Conservation (phyloP, 371 early-diverging fungal species). For the Coemansia sp. region DNA sequence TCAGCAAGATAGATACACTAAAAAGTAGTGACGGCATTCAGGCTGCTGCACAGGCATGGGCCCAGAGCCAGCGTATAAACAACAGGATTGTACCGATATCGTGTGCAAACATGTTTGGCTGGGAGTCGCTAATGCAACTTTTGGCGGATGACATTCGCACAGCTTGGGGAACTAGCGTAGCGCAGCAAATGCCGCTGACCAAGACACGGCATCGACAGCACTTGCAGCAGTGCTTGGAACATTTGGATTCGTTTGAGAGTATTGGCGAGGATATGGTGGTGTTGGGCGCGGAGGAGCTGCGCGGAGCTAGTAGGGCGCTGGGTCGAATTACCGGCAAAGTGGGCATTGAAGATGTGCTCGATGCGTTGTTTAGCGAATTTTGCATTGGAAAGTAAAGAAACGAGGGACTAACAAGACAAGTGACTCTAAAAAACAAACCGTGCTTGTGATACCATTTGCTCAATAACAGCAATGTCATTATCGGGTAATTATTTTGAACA, state of each 20-base stretch:
- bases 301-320: slow-evolving; percentile 66
- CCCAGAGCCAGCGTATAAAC: not conserved
- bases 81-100: slow-evolving; percentile 59
- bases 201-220: slow-evolving; percentile 74
- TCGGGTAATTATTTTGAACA: not conserved
- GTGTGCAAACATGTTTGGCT: slow-evolving; percentile 63
- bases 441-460: too few species aligned
- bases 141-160: slow-evolving; percentile 58
- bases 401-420: not conserved
- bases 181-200: slow-evolving; percentile 60
- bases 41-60: slow-evolving; percentile 4
- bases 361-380: slow-evolving; percentile 74
- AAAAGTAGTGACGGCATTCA: not conserved
- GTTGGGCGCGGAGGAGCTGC: slow-evolving; percentile 75
- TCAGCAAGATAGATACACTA: slow-evolving; percentile 66
- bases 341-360: slow-evolving; percentile 75
- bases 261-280: slow-evolving; percentile 58
- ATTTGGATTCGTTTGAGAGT: slow-evolving; percentile 58
- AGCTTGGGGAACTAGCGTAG: slow-evolving; percentile 57
- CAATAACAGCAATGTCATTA: not conserved
- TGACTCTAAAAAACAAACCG: not conserved
- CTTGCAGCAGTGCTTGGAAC: slow-evolving; percentile 60
- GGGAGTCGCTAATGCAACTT: slow-evolving; percentile 56
- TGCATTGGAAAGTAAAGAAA: slow-evolving; percentile 74
- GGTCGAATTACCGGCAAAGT: slow-evolving; percentile 76